These are phyloP conservation scores for Ramularia collo-cygni DNA, from an alignment of 2,329 filamentous ascomycete species.

Conservation along the genomic window DNA sequence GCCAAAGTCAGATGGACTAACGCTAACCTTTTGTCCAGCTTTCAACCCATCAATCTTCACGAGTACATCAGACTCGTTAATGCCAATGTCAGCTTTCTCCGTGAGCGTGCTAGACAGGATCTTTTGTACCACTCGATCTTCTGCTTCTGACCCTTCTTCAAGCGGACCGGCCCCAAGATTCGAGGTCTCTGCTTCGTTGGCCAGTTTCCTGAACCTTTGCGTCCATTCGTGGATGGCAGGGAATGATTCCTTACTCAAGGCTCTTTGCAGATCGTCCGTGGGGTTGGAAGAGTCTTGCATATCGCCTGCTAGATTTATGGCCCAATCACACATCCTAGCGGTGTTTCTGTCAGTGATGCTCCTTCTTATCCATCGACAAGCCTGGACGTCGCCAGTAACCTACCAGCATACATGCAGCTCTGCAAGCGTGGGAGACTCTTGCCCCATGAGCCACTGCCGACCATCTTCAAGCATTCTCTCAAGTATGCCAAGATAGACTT, in stretches of 20 bases:
- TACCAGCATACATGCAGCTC: slow-evolving; percentile 18
- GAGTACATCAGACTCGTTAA: slow-evolving; percentile 11
- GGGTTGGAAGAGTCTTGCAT: slow-evolving; percentile 3
- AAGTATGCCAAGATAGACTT: slow-evolving; percentile 13
- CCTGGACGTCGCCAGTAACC: no score
- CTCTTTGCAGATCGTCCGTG: slow-evolving; percentile 10
- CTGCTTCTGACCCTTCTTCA: slow-evolving; percentile 10
- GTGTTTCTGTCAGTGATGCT: no score
- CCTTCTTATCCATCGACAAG: no score
- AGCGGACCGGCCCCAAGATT: slow-evolving; percentile 6
- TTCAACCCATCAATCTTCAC: slow-evolving; percentile 2
- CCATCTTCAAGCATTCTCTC: slow-evolving; percentile 20
- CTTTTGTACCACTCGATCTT: slow-evolving; percentile 10
- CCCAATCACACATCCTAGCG: slow-evolving; percentile 13
- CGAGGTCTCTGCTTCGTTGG: slow-evolving; percentile 4
- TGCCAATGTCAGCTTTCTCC: slow-evolving; percentile 1
- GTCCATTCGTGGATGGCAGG: slow-evolving; percentile 13
- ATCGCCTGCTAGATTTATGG: slow-evolving; percentile 9
- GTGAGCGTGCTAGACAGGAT: slow-evolving; percentile 9
- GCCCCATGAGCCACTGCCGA: slow-evolving; percentile 15
- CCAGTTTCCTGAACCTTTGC: slow-evolving; percentile 9
- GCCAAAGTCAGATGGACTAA: slow-evolving; percentile 16
- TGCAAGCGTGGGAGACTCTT: slow-evolving; percentile 10
- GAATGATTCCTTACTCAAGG: slow-evolving; percentile 7
- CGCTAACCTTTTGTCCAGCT: slow-evolving; percentile 9